Base-by-base conservation (phyloP, 176 grass and related monocot species). In the Areca catechu region DNA sequence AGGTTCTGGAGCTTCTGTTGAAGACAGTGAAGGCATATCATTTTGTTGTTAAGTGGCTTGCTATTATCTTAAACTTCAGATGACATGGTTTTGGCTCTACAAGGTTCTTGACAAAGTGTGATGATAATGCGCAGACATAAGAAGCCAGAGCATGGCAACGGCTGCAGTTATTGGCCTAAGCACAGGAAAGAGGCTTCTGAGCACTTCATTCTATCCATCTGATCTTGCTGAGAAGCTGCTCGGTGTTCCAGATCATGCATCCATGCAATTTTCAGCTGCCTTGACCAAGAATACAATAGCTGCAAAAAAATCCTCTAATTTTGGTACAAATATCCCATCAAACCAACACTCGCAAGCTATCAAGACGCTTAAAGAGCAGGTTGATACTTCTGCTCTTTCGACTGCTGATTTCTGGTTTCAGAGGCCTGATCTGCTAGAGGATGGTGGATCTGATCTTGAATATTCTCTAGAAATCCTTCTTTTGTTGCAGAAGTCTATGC, bases 161-260 rank as follows among this genome's bases (percentile, higher is more conserved):
- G 80, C 83, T 63, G 81, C 93, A 60, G 73, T 98, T 77, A 73
- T 98, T 60, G 85, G 93, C 47, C 76, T 92, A 60, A 98, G 86
- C 66, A 65, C 87, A 6, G 83, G 84, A 56, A 98, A 98, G 51
- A 73, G 93, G 51, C 87, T 96, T 51, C 80, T 92, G 0, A 82
- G 62, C 47, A 51, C 76, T 9, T 75, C 84, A 19, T 98, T 89
- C 73, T 86, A 76, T 25, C 20, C 75, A 24, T 34, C 66, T 16
- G 87, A 98, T 43, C 58, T 79, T 29, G 15, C 66, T 18, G 76
- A 84, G 49, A 84, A 84, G 71, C 25, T 76, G 17, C 59, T 56
- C 50, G 52, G 58, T 43, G 78, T 74, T 69, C 71, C 72, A 70
- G 73, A 65, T 56, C 52, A 61, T 4, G 57, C 16, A 62, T 2